Evolutionary conservation across 208 protist genomes (phyloP).

Genomic region (Acanthamoeba triangularis): DNA sequence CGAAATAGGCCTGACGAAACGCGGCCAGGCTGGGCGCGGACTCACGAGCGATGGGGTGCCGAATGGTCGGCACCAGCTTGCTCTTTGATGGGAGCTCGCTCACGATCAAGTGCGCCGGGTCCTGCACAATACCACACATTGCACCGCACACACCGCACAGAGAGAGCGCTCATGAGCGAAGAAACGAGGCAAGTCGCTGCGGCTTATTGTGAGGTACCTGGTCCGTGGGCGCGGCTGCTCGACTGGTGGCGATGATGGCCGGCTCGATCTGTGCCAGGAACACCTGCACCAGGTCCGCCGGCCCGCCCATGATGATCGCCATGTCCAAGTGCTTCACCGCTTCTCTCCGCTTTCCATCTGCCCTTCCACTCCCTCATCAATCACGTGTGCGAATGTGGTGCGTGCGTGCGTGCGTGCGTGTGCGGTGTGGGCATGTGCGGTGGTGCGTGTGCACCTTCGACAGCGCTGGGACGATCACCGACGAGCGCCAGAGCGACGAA

Average conservation of each 20-base stretch:
- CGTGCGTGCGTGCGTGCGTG: background rate
- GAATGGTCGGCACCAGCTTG: background rate
- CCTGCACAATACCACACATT: background rate
- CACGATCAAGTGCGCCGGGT: slow-evolving; percentile 2
- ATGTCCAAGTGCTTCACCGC: slow-evolving; percentile 59
- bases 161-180: too few species aligned
- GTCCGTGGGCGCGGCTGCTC: background rate
- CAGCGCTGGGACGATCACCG: background rate
- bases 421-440: background rate
- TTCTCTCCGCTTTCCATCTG: background rate
- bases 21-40: background rate
- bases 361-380: background rate
- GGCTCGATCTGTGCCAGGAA: background rate
- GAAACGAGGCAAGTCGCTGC: too few species aligned
- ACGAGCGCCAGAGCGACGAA: slow-evolving; percentile 10
- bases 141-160: too few species aligned
- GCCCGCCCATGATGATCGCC: slow-evolving; percentile 68
- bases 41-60: slow-evolving; percentile 4
- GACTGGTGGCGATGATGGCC: background rate
- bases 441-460: background rate
- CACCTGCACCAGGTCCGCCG: slow-evolving; percentile 3
- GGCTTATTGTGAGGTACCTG: background rate
- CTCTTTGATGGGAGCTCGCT: background rate
- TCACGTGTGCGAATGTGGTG: background rate
- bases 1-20: background rate